A percentile compares a stretch with the other conserved stretches of the same genome.
phyloP scores from a whole-genome alignment of 352 stramenopile genomes.

The Blastocystis sp. region DNA sequence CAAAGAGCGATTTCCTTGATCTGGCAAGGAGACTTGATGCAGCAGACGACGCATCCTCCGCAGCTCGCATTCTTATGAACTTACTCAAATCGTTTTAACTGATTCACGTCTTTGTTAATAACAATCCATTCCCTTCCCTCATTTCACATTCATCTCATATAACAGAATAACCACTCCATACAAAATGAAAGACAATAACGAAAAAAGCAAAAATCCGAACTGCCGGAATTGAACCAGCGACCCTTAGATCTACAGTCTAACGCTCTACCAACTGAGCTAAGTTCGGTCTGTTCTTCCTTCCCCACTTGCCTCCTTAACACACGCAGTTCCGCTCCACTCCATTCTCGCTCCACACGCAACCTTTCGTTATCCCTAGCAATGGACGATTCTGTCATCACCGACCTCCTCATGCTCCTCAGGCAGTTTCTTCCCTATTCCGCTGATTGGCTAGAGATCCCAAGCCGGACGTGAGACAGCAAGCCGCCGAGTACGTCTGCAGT shows the following conservation, averaged over 20 bases:
- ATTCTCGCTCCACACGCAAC: not conserved
- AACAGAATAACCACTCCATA: too few species aligned
- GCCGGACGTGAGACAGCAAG: conserved; percentile 14
- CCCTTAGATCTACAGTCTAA: not conserved
- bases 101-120: too few species aligned
- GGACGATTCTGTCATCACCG: conserved; percentile 23
- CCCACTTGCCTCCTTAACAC: not conserved
- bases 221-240: not conserved
- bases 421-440: not conserved
- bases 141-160: too few species aligned
- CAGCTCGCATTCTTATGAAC: not conserved
- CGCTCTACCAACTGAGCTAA: not conserved
- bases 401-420: conserved; percentile 14
- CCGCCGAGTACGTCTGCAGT: conserved; percentile 45
- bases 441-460: conserved; percentile 30
- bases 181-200: too few species aligned
- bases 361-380: not conserved
- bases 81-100: not conserved
- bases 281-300: not conserved
- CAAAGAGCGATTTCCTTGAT: conserved; percentile 4
- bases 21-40: conserved; percentile 5
- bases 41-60: not conserved
- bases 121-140: too few species aligned
- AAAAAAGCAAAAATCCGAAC: too few species aligned
- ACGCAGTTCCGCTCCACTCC: too few species aligned